Conservation (phyloP, 1,284 basidiomycete genomes). For the Cutaneotrichosporon arboriforme region DNA sequence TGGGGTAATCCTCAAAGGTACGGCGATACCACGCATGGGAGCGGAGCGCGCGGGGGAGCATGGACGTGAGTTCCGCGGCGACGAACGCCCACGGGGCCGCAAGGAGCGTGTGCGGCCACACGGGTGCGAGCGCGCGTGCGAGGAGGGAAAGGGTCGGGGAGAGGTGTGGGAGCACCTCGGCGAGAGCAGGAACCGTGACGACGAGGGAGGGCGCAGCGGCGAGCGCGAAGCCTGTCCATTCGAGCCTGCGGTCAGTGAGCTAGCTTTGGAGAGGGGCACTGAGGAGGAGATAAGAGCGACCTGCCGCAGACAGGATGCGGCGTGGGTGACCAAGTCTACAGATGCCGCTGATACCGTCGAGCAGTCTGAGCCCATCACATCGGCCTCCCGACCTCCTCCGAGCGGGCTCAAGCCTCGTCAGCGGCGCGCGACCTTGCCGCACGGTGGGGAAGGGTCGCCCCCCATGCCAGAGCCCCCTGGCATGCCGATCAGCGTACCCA, state of each 20-base stretch:
- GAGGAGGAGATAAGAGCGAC: too few species aligned
- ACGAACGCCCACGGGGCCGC: constrained; percentile 73
- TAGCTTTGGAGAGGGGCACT: background rate
- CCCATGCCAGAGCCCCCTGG: too few species aligned
- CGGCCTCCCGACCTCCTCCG: too few species aligned
- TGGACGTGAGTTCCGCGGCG: constrained; percentile 61
- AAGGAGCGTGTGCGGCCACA: constrained; percentile 38
- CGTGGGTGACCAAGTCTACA: background rate
- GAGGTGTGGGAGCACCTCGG: background rate
- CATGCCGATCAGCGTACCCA: too few species aligned
- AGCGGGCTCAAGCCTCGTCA: too few species aligned
- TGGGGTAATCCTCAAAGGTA: constrained; percentile 65
- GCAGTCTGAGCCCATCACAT: background rate
- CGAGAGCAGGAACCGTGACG: constrained; percentile 15
- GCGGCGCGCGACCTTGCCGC: too few species aligned
- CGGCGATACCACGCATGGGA: constrained; percentile 75
- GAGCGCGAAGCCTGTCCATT: constrained; percentile 74
- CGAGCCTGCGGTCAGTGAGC: constrained; percentile 55
- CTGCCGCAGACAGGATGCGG: background rate
- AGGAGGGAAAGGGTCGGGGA: background rate
- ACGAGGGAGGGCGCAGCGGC: constrained; percentile 47
- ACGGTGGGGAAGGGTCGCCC: too few species aligned
- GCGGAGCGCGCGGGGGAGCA: constrained; percentile 71
- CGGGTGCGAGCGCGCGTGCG: background rate
- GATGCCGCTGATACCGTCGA: too few species aligned